These are phyloP conservation scores for Panus rudis DNA, from an alignment of 768 basidiomycete genomes.

Conservation along the genomic window DNA sequence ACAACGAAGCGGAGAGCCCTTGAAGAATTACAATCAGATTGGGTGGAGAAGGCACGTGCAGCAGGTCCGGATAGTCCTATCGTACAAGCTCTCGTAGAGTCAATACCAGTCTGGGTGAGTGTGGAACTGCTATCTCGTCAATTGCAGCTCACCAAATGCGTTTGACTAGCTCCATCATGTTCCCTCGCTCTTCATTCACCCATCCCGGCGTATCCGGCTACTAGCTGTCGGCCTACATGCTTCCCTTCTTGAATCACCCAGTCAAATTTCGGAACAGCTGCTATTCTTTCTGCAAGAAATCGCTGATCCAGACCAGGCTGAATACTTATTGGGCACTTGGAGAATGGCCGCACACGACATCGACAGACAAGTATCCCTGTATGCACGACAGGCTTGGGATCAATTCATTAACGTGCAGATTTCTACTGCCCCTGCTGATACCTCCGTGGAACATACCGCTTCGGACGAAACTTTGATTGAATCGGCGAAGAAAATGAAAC, in stretches of 20 bases:
- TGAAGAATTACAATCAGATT: constrained; percentile 69
- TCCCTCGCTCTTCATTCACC: constrained; percentile 74
- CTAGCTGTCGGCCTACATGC: constrained; percentile 56
- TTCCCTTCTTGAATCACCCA: constrained; percentile 51
- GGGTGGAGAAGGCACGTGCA: constrained; percentile 51
- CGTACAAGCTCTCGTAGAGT: constrained; percentile 40
- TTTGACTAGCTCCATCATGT: constrained; percentile 56
- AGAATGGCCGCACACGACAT: constrained; percentile 62
- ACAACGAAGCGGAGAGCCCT: constrained; percentile 79
- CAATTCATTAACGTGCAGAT: constrained; percentile 13
- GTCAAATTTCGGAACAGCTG: constrained; percentile 39
- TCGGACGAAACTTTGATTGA: no score
- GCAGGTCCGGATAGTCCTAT: constrained; percentile 35
- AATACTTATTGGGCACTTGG: constrained; percentile 67
- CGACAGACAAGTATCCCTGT: constrained; percentile 51
- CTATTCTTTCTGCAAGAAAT: constrained; percentile 39
- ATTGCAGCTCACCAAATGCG: background rate
- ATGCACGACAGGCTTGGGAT: constrained; percentile 51
- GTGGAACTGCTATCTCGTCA: constrained; percentile 8
- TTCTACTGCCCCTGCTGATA: background rate
- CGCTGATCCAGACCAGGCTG: constrained; percentile 41
- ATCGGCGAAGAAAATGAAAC: constrained; percentile 8
- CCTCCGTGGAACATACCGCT: no score
- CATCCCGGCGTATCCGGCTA: constrained; percentile 66
- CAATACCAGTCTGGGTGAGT: constrained; percentile 89